Evolutionary conservation across 108 stramenopile genomes (phyloP).

Genomic region (Mayamaea pseudoterrestris): DNA sequence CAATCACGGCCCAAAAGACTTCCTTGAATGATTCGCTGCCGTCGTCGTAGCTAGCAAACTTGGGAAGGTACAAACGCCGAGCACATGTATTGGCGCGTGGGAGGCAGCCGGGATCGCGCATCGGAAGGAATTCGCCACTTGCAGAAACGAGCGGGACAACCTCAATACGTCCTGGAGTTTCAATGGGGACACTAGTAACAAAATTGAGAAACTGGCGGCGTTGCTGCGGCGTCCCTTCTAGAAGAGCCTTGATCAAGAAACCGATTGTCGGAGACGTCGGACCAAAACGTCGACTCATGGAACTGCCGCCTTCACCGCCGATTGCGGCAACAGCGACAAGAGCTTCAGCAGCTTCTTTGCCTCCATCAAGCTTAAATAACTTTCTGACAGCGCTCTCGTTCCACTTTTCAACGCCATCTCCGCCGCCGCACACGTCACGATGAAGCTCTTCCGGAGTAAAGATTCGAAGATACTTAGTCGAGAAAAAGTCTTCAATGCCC

Average conservation of each 20-base stretch:
- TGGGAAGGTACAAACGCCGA: conserved; percentile 30
- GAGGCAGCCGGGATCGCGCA: conserved; percentile 25
- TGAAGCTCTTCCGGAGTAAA: conserved; percentile 34
- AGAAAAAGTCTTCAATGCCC: conserved; percentile 36
- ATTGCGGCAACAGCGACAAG: conserved; percentile 45
- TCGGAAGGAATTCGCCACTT: conserved; percentile 30
- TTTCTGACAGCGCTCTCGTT: conserved; percentile 21
- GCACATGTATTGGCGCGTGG: conserved; percentile 45
- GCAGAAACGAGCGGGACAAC: conserved; percentile 30
- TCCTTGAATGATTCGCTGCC: conserved; percentile 25
- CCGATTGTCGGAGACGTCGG: conserved; percentile 29
- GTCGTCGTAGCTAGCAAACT: conserved; percentile 27
- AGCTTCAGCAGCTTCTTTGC: conserved; percentile 35
- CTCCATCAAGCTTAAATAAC: conserved; percentile 33
- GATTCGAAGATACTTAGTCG: conserved; percentile 16
- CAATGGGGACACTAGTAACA: conserved; percentile 38
- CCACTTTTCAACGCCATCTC: conserved; percentile 40
- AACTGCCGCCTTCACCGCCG: conserved; percentile 34
- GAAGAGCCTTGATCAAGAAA: conserved; percentile 25
- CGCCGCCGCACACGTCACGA: conserved; percentile 33
- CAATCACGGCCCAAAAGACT: conserved; percentile 25
- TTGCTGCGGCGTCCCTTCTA: conserved; percentile 25
- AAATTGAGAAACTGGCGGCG: conserved; percentile 37
- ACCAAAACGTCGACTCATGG: conserved; percentile 27
- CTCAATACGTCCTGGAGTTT: conserved; percentile 39